A percentile compares a stretch with the other conserved stretches of the same genome.
Evolutionary conservation across 2,329 filamentous ascomycete genomes (phyloP).

Genomic region (Fusarium sp.): DNA sequence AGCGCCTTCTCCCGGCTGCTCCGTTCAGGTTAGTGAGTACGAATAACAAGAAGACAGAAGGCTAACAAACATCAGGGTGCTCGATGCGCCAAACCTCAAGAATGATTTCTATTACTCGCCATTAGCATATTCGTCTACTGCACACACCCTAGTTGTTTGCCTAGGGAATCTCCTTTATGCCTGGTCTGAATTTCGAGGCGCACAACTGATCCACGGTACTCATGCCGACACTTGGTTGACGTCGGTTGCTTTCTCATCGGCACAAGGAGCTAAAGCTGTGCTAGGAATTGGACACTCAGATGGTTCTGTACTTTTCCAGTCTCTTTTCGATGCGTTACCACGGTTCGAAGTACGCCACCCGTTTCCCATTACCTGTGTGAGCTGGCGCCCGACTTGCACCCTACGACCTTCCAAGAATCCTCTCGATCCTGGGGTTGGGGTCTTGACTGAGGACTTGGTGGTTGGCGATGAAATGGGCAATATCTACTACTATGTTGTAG

Average conservation of each 20-base stretch:
- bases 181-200: slow-evolving; percentile 85
- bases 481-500: slow-evolving; percentile 89
- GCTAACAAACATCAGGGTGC: slow-evolving; percentile 70
- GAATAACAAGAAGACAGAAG: neutral
- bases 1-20: slow-evolving; percentile 72
- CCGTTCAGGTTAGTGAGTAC: slow-evolving; percentile 79
- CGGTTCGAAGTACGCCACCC: slow-evolving; percentile 84
- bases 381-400: slow-evolving; percentile 79
- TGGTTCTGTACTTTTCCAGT: slow-evolving; percentile 83
- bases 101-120: slow-evolving; percentile 97
- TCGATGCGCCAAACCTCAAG: slow-evolving; percentile 89
- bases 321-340: slow-evolving; percentile 77
- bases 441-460: slow-evolving; percentile 85
- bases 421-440: slow-evolving; percentile 62
- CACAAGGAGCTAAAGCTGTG: slow-evolving; percentile 81
- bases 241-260: slow-evolving; percentile 90
- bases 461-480: slow-evolving; percentile 88
- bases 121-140: slow-evolving; percentile 84
- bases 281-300: slow-evolving; percentile 88
- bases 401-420: slow-evolving; percentile 67
- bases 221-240: slow-evolving; percentile 73
- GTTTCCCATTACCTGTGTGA: slow-evolving; percentile 81
- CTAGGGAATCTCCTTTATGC: slow-evolving; percentile 85
- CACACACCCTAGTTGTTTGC: slow-evolving; percentile 85
- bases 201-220: slow-evolving; percentile 62